Percentiles rank a stretch among this genome's conserved stretches.
These are phyloP conservation scores for Penicillium sp. DNA, from an alignment of 2,329 filamentous ascomycete species.

Conservation along the genomic window DNA sequence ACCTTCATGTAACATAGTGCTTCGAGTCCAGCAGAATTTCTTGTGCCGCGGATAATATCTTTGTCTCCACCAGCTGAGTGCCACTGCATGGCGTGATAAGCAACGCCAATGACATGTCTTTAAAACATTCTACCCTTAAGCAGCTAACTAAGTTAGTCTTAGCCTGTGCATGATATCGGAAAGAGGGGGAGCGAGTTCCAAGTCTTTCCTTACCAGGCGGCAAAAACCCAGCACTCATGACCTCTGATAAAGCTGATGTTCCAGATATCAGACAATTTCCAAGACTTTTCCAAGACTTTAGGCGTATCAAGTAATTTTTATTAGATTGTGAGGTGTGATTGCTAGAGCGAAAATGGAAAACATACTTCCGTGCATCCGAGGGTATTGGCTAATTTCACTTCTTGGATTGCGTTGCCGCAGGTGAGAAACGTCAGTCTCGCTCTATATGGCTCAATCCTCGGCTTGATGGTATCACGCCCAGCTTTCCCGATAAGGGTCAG, in stretches of 20 bases:
- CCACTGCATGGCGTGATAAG: not conserved
- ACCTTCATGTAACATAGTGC: no score
- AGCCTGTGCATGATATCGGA: not conserved
- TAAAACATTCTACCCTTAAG: not conserved
- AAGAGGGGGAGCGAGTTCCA: not conserved
- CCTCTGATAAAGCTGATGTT: not conserved
- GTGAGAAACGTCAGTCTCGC: not conserved
- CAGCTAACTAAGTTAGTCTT: not conserved
- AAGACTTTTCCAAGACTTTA: not conserved
- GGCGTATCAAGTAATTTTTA: not conserved
- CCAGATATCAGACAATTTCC: not conserved
- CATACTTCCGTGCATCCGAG: not conserved
- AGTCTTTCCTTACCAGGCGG: not conserved
- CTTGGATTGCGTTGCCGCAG: not conserved
- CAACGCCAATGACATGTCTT: not conserved
- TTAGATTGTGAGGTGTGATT: not conserved
- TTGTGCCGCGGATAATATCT: not conserved
- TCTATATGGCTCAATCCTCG: not conserved
- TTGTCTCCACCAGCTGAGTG: not conserved
- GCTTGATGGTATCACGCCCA: not conserved
- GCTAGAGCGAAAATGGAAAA: not conserved
- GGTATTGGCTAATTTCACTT: not conserved
- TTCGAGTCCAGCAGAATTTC: no score
- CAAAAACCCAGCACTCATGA: not conserved
- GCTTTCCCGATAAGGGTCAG: not conserved